These are phyloP conservation scores for Talaromyces sp. DNA, from an alignment of 2,329 filamentous ascomycete genomes.

Conservation along the genomic window DNA sequence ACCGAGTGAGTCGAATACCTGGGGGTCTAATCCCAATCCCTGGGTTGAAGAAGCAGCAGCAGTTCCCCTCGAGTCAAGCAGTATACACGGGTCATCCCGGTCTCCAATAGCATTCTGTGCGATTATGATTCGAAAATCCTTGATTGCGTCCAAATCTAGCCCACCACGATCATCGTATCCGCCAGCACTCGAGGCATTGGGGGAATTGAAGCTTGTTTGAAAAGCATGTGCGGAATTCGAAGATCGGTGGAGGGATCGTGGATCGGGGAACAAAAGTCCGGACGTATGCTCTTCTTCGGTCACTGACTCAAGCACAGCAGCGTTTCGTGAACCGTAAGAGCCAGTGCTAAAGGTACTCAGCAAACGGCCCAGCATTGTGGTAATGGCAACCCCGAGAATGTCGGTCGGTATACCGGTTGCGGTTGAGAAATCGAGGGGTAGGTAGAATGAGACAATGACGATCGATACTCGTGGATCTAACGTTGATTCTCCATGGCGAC, in stretches of 20 bases:
- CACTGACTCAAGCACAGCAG: conserved; percentile 44
- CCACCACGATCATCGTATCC: conserved; percentile 48
- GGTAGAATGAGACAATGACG: neutral
- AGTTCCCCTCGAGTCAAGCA: conserved; percentile 42
- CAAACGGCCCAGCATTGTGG: conserved; percentile 43
- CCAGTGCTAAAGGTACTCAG: conserved; percentile 44
- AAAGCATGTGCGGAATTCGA: conserved; percentile 41
- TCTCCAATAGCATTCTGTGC: conserved; percentile 49
- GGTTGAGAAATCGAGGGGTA: neutral
- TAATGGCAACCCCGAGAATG: conserved; percentile 1
- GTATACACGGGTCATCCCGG: conserved; percentile 44
- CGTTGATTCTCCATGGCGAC: conserved; percentile 12
- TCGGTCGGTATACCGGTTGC: neutral
- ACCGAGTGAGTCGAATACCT: conserved; percentile 30
- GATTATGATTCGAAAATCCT: conserved; percentile 47
- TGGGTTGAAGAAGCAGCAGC: conserved; percentile 26
- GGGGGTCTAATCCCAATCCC: conserved; percentile 36
- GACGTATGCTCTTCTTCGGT: conserved; percentile 51
- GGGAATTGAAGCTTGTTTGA: conserved; percentile 43
- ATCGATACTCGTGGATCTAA: conserved; percentile 3
- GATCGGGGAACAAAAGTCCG: conserved; percentile 47
- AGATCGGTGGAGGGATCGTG: conserved; percentile 41
- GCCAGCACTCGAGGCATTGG: conserved; percentile 41
- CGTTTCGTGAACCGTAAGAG: conserved; percentile 37
- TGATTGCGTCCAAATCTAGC: conserved; percentile 44